A percentile compares a stretch with the other conserved stretches of the same genome.
phyloP scores from a whole-genome alignment of 768 basidiomycete species.

The Boletus rubescentipes region DNA sequence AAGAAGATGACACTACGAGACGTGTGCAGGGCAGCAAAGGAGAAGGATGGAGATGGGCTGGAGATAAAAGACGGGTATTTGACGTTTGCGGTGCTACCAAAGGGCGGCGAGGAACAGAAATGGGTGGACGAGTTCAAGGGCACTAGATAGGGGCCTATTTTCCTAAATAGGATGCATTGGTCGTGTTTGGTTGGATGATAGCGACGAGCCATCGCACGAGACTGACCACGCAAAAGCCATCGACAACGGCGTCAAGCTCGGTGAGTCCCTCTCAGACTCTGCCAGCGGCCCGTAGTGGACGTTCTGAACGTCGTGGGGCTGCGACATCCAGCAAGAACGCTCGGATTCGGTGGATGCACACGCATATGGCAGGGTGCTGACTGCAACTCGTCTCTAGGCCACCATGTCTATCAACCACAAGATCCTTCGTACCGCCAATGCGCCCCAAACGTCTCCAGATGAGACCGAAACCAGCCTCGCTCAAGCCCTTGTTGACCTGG shows the following conservation, averaged over 20 bases:
- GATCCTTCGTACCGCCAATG: slow-evolving; percentile 95
- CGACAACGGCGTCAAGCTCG: slow-evolving; percentile 63
- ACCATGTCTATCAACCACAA: slow-evolving; percentile 80
- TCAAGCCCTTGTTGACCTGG: slow-evolving; percentile 95
- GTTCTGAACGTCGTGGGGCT: slow-evolving; percentile 18
- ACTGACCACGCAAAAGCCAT: slow-evolving; percentile 31
- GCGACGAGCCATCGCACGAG: slow-evolving; percentile 7
- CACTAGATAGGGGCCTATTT: slow-evolving; percentile 33
- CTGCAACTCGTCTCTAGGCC: slow-evolving; percentile 17
- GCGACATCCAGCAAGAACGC: slow-evolving; percentile 21
- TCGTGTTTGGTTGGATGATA: slow-evolving; percentile 29
- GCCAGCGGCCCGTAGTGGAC: slow-evolving; percentile 12
- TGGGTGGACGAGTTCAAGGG: slow-evolving; percentile 91
- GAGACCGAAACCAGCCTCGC: slow-evolving; percentile 90
- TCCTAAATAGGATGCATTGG: slow-evolving; percentile 24
- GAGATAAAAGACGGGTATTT: slow-evolving; percentile 83
- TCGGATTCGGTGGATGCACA: slow-evolving; percentile 57
- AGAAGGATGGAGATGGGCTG: slow-evolving; percentile 74
- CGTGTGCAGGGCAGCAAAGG: slow-evolving; percentile 63
- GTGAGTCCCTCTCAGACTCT: slow-evolving; percentile 54
- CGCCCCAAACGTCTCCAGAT: slow-evolving; percentile 84
- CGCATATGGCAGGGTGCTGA: slow-evolving; percentile 45
- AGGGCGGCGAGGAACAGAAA: slow-evolving; percentile 69
- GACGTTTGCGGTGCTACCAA: slow-evolving; percentile 76
- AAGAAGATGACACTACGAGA: slow-evolving; percentile 85